Conservation (phyloP, 306 rosid genomes). For the Lotus japonicus region DNA sequence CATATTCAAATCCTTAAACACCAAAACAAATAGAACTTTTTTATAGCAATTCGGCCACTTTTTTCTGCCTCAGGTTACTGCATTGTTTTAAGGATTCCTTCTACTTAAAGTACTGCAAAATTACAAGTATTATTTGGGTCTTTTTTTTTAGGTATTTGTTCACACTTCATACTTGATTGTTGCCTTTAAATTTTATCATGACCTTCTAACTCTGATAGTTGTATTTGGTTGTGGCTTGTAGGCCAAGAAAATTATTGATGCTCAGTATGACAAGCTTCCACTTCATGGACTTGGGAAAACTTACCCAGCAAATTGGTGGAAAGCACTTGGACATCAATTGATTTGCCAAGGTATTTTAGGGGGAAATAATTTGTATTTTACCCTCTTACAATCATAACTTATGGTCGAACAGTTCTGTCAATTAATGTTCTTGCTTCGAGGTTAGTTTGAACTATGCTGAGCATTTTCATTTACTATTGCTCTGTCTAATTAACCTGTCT, state of each 20-base stretch:
- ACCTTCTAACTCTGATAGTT: slow-evolving; percentile 23
- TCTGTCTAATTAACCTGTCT: neutral
- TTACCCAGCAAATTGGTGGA: slow-evolving; percentile 86
- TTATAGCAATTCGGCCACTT: neutral
- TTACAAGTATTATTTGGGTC: neutral
- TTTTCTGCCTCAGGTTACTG: neutral
- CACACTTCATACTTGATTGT: neutral
- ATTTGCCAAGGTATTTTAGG: slow-evolving; percentile 52
- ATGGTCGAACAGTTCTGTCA: neutral
- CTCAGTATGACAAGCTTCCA: slow-evolving; percentile 75
- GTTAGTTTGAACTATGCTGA: slow-evolving; percentile 8
- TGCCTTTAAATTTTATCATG: slow-evolving; percentile 7
- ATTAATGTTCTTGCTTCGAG: slow-evolving; percentile 12
- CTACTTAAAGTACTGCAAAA: neutral
- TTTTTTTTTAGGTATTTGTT: neutral
- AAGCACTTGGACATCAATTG: slow-evolving; percentile 69
- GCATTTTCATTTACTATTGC: slow-evolving; percentile 10
- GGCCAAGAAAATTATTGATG: slow-evolving; percentile 63
- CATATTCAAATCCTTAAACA: slow-evolving; percentile 13
- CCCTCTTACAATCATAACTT: slow-evolving; percentile 1
- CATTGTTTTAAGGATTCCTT: slow-evolving; percentile 11
- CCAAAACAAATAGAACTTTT: slow-evolving; percentile 2
- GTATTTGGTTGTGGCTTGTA: slow-evolving; percentile 38
- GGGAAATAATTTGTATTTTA: slow-evolving; percentile 14
- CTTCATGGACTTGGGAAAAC: slow-evolving; percentile 87